Conservation (phyloP, 2,329 filamentous ascomycete species). For the Cercospora janseana region DNA sequence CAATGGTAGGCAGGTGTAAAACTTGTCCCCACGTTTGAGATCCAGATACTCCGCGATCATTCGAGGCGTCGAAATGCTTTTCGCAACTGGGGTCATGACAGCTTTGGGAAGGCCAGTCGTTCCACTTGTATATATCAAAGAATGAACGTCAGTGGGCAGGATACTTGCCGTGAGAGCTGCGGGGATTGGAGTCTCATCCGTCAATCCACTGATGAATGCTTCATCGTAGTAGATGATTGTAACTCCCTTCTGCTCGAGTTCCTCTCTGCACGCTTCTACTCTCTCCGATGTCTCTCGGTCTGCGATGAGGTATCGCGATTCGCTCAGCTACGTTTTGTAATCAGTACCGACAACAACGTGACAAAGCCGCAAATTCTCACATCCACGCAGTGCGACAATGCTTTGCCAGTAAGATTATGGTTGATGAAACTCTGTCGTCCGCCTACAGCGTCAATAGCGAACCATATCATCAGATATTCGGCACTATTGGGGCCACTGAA, state of each 20-base stretch:
- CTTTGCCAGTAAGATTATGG: conserved; percentile 37
- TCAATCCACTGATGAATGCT: conserved; percentile 16
- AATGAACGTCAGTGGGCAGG: conserved; percentile 54
- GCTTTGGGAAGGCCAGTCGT: conserved; percentile 56
- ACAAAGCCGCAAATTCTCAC: conserved; percentile 22
- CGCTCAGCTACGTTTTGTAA: conserved; percentile 26
- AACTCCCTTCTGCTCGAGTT: conserved; percentile 23
- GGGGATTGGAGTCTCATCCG: conserved; percentile 30
- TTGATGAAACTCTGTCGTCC: conserved; percentile 37
- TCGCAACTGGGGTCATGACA: conserved; percentile 30
- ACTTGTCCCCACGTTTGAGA: conserved; percentile 58
- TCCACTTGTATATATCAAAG: conserved; percentile 79
- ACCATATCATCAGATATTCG: conserved; percentile 37
- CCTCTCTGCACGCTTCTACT: conserved; percentile 29
- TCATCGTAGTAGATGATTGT: conserved; percentile 32
- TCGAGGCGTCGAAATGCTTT: conserved; percentile 49
- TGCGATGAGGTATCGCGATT: conserved; percentile 29
- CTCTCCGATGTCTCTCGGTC: conserved; percentile 28
- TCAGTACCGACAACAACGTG: neutral
- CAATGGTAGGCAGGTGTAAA: conserved; percentile 67
- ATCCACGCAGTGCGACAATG: conserved; percentile 39
- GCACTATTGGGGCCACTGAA: conserved; percentile 38
- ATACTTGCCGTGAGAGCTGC: conserved; percentile 18
- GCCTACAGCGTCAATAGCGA: conserved; percentile 60
- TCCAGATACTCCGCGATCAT: conserved; percentile 59